Base-by-base conservation (phyloP, 345 rosid genomes). In the Eutrema yunnanense region DNA sequence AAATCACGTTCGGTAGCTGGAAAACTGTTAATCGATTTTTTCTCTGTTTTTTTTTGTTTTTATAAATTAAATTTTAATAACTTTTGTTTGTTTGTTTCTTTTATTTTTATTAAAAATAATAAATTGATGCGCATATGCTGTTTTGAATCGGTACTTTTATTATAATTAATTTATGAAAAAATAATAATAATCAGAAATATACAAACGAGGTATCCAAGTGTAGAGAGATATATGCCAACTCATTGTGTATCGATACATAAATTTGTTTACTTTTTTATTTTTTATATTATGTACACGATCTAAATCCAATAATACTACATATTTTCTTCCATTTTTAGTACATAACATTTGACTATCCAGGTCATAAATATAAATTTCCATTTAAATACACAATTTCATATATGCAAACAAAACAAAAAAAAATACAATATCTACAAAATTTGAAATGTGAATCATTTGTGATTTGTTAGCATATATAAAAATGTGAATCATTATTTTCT, bases 1-100 rank as follows among this genome's bases (percentile, higher is more conserved):
- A 69, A 8, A 34, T 69, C 74, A 69, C 79, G 75, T 63, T 68
- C 43, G 7, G 48, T 70, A 36, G 75, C 79, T 76, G 75, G 36
- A 62, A 22, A 0, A 37, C 61, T 69, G 71, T 70, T 70, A 22
- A 29, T 47, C 29, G 63, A 26, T 6, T 59, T 74, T 59, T 74
- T 59, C 33, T 6, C 0, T 30, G 6, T 48, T 40, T 36, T 58
- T 32, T 44, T 27, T 30, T n/a, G 14, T 51, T 3, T 19, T 16
- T 19, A 19, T 19, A 19, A 19, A 19, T 19, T 19, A 19, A 19
- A 19, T 49, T 16, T 8, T 1, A 19, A 19, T 19, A 19, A 19
- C 4, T 8, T 12, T 51, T 10, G 42, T 34, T 33, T 22, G 5
- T 43, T 27, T 10, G 12, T 32, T 55, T 29, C 3, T 54, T 67